These are phyloP conservation scores for Pythium monospermum DNA, from an alignment of 352 stramenopile genomes.

Conservation along the genomic window DNA sequence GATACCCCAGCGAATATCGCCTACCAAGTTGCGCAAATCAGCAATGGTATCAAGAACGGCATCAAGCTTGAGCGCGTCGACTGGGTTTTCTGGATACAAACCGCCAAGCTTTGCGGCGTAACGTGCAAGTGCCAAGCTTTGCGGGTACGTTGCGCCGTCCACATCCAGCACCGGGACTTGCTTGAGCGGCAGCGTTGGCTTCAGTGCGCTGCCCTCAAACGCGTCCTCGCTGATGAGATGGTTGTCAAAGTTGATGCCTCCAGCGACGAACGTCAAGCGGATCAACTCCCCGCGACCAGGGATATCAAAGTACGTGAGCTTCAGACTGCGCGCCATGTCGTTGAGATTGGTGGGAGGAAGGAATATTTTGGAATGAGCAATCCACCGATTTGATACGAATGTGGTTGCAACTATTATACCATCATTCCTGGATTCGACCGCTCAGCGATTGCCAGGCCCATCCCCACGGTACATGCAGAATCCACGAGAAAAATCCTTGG, in stretches of 20 bases:
- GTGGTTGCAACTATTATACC: no score
- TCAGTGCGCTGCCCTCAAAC: constrained; percentile 28
- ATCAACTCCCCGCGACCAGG: constrained; percentile 41
- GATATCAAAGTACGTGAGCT: constrained; percentile 51
- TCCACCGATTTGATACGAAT: no score
- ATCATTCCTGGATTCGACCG: no score
- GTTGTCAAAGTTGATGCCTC: constrained; percentile 45
- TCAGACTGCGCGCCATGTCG: constrained; percentile 45
- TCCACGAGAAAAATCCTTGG: no score
- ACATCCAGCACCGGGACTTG: constrained; percentile 49
- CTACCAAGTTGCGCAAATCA: constrained; percentile 26
- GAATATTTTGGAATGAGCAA: no score
- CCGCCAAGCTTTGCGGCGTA: constrained; percentile 46
- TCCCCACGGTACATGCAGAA: no score
- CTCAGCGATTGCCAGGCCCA: no score
- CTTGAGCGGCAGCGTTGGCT: constrained; percentile 35
- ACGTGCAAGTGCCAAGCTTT: constrained; percentile 51
- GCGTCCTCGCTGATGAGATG: constrained; percentile 21
- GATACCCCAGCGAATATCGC: constrained; percentile 33
- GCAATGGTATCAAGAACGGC: constrained; percentile 41
- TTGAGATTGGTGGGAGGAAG: constrained; percentile 31
- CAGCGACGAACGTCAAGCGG: constrained; percentile 38
- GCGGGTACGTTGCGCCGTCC: constrained; percentile 32
- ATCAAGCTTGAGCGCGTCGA: constrained; percentile 43
- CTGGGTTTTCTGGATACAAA: constrained; percentile 46